Percentiles rank a stretch among this genome's conserved stretches.
Conservation (phyloP, 2,329 filamentous ascomycete species). For the Ophiocordyceps australis region DNA sequence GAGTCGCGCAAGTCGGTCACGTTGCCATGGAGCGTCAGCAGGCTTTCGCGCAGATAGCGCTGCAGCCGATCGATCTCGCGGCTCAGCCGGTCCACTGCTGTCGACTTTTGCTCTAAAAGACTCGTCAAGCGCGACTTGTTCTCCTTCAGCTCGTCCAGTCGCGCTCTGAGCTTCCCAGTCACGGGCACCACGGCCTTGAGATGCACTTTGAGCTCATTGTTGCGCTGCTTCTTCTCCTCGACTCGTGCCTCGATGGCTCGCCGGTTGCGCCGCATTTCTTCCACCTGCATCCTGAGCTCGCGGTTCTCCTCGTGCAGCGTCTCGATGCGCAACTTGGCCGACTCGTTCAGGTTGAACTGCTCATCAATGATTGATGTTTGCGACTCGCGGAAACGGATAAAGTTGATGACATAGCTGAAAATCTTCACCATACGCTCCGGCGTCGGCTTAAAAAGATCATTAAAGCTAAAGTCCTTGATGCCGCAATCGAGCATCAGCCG, state of each 20-base stretch:
- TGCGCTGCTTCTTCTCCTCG: conserved; percentile 68
- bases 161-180: conserved; percentile 68
- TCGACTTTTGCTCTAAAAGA: conserved; percentile 52
- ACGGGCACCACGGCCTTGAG: conserved; percentile 64
- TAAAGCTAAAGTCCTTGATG: conserved; percentile 84
- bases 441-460: conserved; percentile 79
- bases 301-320: conserved; percentile 72
- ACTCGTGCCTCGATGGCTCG: conserved; percentile 67
- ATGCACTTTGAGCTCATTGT: conserved; percentile 70
- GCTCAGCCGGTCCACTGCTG: conserved; percentile 49
- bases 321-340: conserved; percentile 75
- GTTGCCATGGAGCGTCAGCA: conserved; percentile 63
- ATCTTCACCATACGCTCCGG: conserved; percentile 85
- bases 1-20: conserved; percentile 68
- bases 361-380: conserved; percentile 82
- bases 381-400: conserved; percentile 88
- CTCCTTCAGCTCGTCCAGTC: conserved; percentile 65
- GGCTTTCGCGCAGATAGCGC: conserved; percentile 83
- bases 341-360: conserved; percentile 81
- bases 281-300: conserved; percentile 62
- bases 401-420: conserved; percentile 97
- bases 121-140: conserved; percentile 63
- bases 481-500: conserved; percentile 73
- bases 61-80: conserved; percentile 80
- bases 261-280: conserved; percentile 65